These are phyloP conservation scores for Capsicum pubescens DNA, from an alignment of 257 asterid species.

Conservation along the genomic window DNA sequence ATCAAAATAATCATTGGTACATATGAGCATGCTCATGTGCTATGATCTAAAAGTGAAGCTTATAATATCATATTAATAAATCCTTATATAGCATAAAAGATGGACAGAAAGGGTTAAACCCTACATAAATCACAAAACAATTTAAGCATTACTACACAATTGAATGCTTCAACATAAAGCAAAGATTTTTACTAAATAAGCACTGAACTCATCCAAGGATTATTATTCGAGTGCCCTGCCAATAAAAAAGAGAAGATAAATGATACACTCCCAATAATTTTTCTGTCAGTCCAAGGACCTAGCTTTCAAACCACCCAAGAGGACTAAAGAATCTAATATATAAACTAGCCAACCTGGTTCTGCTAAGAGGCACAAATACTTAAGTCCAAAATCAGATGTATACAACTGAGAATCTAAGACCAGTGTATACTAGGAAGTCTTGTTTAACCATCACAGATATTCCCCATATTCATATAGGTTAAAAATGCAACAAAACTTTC, in stretches of 20 bases:
- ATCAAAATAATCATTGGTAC: neutral
- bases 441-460: neutral
- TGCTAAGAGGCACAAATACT: neutral
- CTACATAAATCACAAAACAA: neutral
- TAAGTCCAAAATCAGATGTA: neutral
- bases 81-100: neutral
- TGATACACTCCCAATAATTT: neutral
- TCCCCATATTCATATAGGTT: slow-evolving; percentile 21
- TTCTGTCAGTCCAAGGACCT: neutral
- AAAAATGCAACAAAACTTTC: neutral
- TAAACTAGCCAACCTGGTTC: neutral
- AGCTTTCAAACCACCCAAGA: neutral
- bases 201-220: neutral
- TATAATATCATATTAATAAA: neutral
- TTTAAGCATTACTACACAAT: neutral
- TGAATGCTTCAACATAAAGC: neutral
- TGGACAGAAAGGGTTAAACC: neutral
- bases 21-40: slow-evolving; percentile 18
- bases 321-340: neutral
- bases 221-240: neutral
- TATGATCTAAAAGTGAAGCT: neutral
- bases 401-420: neutral
- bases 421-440: neutral
- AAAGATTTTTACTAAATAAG: neutral
- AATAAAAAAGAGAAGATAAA: neutral